Base-by-base conservation (phyloP, 2,329 filamentous ascomycete species). In the Diaporthe batatas region DNA sequence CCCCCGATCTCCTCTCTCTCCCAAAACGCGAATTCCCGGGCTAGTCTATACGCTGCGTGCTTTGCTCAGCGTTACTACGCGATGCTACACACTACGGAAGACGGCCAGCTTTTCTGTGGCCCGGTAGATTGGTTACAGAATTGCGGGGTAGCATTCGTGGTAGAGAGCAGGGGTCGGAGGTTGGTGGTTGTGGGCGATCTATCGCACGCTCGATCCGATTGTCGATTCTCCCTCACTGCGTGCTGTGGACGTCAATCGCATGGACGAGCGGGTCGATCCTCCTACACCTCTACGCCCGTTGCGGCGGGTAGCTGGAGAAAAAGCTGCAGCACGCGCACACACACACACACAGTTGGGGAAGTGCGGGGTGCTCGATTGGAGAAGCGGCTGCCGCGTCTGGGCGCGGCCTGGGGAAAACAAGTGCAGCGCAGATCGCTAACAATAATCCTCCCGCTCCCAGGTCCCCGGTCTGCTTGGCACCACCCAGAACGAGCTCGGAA, bases 401-500 rank as follows among this genome's bases (percentile, higher is more conserved):
- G 62, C 62, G 44, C 44, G 62, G 44, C 29, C 44, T 65, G 62
- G 62, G 44, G 62, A 36, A 51, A 32, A 58, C n/a, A 44, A 23
- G 23, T 42, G 44, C 49, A 23, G 23, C 32, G 44, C 49, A 53
- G 68, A 16, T 70, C 23, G 54, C 73, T 72, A 47, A 73, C 68
- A 57, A 18, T n/a, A 58, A 25, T 12, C 42, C 54, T 39, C 64
- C 54, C 54, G 29, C 42, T 21, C 74, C 73, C 72, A 92, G 89
- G 89, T 91, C 83, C 95, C 95, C 76, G 90, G 90, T 80, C 90
- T 99, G 79, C 91, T 98, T 80, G 96, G 96, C 81, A 98, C 96
- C 76, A 98, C 95, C 64, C 94, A 99, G 90, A 98, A 98, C 85
- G 96, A 99, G 90, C 94, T 99, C 75, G 96, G 96, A 79, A 88